These are phyloP conservation scores for Malassezia psittaci DNA, from an alignment of 1,284 basidiomycete genomes.

Conservation along the genomic window DNA sequence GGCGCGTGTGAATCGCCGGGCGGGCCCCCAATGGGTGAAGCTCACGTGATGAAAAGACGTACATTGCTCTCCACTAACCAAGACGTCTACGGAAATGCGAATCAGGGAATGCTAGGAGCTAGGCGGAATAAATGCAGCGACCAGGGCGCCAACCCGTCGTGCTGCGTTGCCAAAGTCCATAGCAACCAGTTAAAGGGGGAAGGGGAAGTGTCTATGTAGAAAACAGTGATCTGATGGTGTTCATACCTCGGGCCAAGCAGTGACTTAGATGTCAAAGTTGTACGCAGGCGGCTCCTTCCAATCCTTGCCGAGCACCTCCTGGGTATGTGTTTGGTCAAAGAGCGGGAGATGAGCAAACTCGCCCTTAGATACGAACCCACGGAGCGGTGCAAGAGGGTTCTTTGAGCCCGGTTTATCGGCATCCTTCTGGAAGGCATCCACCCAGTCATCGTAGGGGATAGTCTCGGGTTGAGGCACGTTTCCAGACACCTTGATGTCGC, in stretches of 20 bases:
- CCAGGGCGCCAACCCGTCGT: slow-evolving; percentile 4
- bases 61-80: slow-evolving; percentile 7
- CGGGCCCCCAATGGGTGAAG: background rate
- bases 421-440: slow-evolving; percentile 14
- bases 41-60: slow-evolving; percentile 3
- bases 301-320: slow-evolving; percentile 9
- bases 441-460: slow-evolving; percentile 15
- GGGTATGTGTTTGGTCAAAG: slow-evolving; percentile 12
- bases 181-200: background rate
- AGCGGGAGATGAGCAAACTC: slow-evolving; percentile 15
- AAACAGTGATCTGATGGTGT: too few relatives aligned
- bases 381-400: slow-evolving; percentile 15
- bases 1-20: too few relatives aligned
- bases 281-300: slow-evolving; percentile 13
- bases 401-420: slow-evolving; percentile 12
- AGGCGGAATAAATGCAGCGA: background rate
- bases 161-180: background rate
- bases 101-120: too few relatives aligned
- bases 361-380: slow-evolving; percentile 14
- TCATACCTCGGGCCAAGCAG: too few relatives aligned
- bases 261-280: slow-evolving; percentile 7
- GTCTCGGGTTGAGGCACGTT: background rate
- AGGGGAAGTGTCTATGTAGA: background rate
- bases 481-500: background rate
- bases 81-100: slow-evolving; percentile 1